phyloP scores from a whole-genome alignment of 116 monocot genomes.

The Papilionanthe hybrid region DNA sequence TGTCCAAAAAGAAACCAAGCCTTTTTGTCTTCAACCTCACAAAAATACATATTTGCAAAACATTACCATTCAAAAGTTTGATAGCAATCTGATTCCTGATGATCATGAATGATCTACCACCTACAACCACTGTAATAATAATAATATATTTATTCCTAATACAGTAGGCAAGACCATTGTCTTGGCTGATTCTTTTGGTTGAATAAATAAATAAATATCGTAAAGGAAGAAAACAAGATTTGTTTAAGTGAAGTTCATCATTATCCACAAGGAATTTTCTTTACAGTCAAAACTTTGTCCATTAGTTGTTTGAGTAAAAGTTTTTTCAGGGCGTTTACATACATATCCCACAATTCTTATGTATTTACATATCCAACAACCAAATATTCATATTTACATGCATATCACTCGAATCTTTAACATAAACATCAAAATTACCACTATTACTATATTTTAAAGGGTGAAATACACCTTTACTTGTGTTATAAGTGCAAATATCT shows the following conservation, averaged over 20 bases:
- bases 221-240: not conserved
- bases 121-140: not conserved
- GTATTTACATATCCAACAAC: no score
- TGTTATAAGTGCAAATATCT: no score
- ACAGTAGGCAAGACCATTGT: not conserved
- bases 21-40: conserved; percentile 1
- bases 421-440: no score
- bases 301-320: not conserved
- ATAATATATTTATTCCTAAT: no score
- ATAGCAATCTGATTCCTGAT: not conserved
- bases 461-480: no score
- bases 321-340: no score
- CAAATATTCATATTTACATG: no score
- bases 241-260: no score
- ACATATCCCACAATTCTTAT: no score
- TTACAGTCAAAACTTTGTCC: not conserved
- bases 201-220: not conserved
- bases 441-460: no score
- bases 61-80: not conserved
- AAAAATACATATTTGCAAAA: not conserved
- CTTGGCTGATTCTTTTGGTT: not conserved
- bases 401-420: no score
- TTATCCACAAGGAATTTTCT: not conserved
- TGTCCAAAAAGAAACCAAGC: not conserved
- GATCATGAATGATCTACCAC: not conserved